Conservation (phyloP, 2,329 filamentous ascomycete species). For the Diaporthe ilicicola region DNA sequence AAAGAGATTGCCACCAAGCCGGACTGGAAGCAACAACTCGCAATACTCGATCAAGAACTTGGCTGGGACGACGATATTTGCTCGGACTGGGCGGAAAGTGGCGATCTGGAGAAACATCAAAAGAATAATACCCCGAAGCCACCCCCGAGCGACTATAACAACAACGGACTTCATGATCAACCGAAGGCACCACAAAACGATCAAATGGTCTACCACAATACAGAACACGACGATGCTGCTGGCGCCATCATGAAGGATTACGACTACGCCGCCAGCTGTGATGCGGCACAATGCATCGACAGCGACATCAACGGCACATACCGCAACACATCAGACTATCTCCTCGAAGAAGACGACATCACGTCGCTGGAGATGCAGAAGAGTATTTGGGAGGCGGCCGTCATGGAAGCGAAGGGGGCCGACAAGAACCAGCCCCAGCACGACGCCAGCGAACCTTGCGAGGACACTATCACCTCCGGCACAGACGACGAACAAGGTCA, state of each 20-base stretch:
- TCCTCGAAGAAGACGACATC: background rate
- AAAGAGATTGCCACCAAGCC: background rate
- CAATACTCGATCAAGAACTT: background rate
- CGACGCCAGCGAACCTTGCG: background rate
- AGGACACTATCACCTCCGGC: background rate
- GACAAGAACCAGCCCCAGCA: background rate
- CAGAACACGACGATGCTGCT: background rate
- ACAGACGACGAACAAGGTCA: background rate
- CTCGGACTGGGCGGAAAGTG: background rate
- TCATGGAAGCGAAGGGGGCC: background rate
- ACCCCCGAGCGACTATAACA: background rate
- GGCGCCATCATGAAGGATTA: background rate
- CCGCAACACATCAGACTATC: background rate
- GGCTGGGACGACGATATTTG: background rate
- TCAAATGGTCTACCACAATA: background rate
- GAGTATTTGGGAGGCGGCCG: background rate
- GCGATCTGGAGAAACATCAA: background rate
- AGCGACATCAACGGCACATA: background rate
- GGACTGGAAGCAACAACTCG: background rate
- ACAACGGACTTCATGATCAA: background rate
- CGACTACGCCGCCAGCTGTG: too few species aligned
- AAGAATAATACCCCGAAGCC: background rate
- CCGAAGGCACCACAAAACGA: background rate
- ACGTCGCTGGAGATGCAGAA: background rate
- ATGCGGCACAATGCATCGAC: background rate